Evolutionary conservation across 768 basidiomycete species (phyloP), one percentile per base, ranked within the genome.

Genomic region (Tylopilus sp.): DNA sequence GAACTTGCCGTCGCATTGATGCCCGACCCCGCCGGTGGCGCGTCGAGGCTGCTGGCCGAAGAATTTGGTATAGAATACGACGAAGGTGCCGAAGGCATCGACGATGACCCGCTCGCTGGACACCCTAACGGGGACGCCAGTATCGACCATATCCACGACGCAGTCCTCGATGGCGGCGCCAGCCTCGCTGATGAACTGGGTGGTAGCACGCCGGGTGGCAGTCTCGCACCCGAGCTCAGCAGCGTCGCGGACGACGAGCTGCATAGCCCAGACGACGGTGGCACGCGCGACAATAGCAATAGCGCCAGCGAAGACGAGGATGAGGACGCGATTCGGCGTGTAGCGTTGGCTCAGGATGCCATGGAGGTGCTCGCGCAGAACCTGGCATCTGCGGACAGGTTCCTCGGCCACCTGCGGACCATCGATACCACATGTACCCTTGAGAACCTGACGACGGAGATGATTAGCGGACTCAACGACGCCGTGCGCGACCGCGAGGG

Each of bases 41-140:
- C 70, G 24, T 91, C 89, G 22, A 86, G 83, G 67, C 69, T 91
- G 29, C 76, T 93, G 6, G 88, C 88, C 13, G 91, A 92, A 70
- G 92, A 93, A 69, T 89, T 93, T 57, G 91, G 91, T 11, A 86
- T 93, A 56, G 91, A 92, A 64, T 92, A 88, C 58, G 91, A 92
- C 56, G 89, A 91, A 65, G 89, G 87, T 41, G 87, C 87, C 26
- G 88, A 91, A 71, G 88, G 87, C 34, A 88, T 87, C 51, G 90
- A 80, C 52, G 67, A 64, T 30, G 56, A 55, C 41, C 58, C 55
- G 28, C 58, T 67, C 22, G 71, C 46, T n/a, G 45, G 40, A 36
- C 63, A 63, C 31, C 25, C 73, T 55, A 59, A 64, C 26, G 66
- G 70, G 34, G 55, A 64, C 4, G 56, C 57, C 16, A 40, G 66